phyloP scores from a whole-genome alignment of 2,329 filamentous ascomycete genomes.

The Amesomyces nigricolor region DNA sequence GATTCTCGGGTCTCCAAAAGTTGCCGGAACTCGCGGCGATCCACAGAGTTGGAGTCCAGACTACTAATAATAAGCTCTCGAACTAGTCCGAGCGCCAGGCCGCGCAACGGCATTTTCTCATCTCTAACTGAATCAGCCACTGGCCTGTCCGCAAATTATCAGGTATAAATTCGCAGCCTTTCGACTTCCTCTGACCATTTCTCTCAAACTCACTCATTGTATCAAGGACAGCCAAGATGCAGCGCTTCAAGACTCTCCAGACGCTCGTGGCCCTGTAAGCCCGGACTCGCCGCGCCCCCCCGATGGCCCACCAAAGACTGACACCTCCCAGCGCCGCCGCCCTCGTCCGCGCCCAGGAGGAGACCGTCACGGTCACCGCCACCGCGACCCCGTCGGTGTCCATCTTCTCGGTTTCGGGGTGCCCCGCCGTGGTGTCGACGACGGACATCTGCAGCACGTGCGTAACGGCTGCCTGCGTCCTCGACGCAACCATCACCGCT shows the following conservation, averaged over 20 bases:
- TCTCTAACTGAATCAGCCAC: too few species aligned
- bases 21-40: too few species aligned
- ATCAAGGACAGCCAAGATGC: constrained; percentile 1
- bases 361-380: neutral
- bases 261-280: constrained; percentile 10
- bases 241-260: neutral
- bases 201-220: neutral
- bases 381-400: neutral
- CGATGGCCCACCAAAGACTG: neutral
- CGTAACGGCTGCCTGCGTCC: constrained; percentile 21
- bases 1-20: neutral
- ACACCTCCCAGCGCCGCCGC: neutral
- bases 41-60: too few species aligned
- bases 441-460: constrained; percentile 23
- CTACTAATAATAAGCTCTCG: too few species aligned
- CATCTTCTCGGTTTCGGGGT: constrained; percentile 17
- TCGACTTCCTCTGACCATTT: too few species aligned
- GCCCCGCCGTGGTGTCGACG: constrained; percentile 23
- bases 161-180: too few species aligned
- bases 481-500: constrained; percentile 18
- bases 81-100: too few species aligned
- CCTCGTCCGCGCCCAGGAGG: neutral
- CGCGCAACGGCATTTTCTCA: too few species aligned
- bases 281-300: neutral
- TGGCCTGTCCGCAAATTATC: too few species aligned